Evolutionary conservation across 805 yeast species (phyloP).

Genomic region (Wickerhamiella kurtzmanii): DNA sequence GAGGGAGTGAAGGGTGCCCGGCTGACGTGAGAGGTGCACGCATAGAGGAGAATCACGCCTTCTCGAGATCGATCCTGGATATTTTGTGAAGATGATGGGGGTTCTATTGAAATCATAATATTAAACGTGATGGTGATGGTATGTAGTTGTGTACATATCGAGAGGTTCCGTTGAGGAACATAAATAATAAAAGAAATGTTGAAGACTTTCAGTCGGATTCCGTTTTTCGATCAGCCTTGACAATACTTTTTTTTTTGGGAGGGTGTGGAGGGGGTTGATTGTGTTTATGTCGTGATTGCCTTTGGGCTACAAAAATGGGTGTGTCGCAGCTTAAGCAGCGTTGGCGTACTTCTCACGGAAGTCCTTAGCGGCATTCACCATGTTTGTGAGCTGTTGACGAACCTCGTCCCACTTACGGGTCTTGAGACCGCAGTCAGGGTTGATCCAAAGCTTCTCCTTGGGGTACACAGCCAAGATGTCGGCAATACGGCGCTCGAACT

Average conservation of each 20-base stretch:
- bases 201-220: neutral
- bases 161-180: slow-evolving; percentile 21
- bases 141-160: slow-evolving; percentile 5
- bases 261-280: neutral
- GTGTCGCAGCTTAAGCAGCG: slow-evolving; percentile 3
- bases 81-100: neutral
- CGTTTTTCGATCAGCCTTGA: neutral
- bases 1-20: neutral
- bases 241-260: neutral
- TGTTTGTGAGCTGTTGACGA: slow-evolving; percentile 85
- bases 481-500: slow-evolving; percentile 84
- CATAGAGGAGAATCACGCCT: too few relatives aligned
- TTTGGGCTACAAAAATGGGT: neutral
- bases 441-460: slow-evolving; percentile 97
- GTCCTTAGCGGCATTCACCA: slow-evolving; percentile 98
- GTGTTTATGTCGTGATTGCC: neutral
- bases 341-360: slow-evolving; percentile 51
- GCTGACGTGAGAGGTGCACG: neutral
- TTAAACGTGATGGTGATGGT: neutral
- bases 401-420: slow-evolving; percentile 99
- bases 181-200: slow-evolving; percentile 16
- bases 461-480: slow-evolving; percentile 95
- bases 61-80: too few relatives aligned
- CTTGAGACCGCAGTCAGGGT: slow-evolving; percentile 99
- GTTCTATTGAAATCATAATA: neutral